These are phyloP conservation scores for Neonectria ditissima DNA, from an alignment of 2,329 filamentous ascomycete species.

Conservation along the genomic window DNA sequence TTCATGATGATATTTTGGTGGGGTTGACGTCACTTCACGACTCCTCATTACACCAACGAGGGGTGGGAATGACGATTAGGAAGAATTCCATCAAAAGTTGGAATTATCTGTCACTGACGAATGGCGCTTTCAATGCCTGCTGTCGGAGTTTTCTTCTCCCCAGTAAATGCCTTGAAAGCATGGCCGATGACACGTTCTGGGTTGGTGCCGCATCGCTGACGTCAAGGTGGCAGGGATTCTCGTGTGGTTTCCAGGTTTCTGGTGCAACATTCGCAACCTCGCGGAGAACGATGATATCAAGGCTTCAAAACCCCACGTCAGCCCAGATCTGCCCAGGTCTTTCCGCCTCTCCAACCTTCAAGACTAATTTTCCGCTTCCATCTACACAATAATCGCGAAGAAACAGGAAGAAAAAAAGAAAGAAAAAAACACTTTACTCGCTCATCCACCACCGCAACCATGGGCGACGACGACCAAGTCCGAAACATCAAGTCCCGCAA, in stretches of 20 bases:
- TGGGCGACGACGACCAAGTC: conserved; percentile 32
- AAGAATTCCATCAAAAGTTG: background rate
- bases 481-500: conserved; percentile 51
- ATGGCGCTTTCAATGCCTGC: background rate
- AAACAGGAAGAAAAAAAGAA: no score
- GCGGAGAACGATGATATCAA: conserved; percentile 23
- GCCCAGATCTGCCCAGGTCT: background rate
- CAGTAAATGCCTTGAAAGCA: background rate
- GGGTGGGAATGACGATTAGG: background rate
- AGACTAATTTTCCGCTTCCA: background rate
- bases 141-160: background rate
- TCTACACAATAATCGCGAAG: background rate
- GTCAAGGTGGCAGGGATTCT: conserved; percentile 41
- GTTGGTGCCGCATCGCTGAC: conserved; percentile 38
- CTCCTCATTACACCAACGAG: background rate
- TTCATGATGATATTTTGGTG: conserved; percentile 13
- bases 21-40: conserved; percentile 38
- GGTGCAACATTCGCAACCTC: conserved; percentile 16
- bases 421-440: no score
- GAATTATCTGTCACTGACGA: background rate
- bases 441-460: conserved; percentile 3
- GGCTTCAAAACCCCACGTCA: background rate
- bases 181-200: conserved; percentile 20
- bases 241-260: conserved; percentile 40
- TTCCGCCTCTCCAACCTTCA: background rate